Evolutionary conservation across 1,284 basidiomycete genomes (phyloP).

Genomic region (Erythrobasidium hasegawianum): DNA sequence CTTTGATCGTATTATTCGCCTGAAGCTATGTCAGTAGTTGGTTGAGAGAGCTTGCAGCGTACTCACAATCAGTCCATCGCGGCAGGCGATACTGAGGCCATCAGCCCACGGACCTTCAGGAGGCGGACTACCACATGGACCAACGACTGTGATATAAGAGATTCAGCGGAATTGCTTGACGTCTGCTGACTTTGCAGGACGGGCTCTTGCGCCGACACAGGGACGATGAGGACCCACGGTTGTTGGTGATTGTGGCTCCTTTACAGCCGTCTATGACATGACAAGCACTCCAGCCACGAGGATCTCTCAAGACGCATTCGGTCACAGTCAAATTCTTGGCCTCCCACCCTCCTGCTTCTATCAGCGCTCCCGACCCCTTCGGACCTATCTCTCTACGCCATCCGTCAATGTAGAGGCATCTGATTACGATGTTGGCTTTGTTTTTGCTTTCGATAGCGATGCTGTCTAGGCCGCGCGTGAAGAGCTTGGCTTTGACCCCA

Average conservation of each 20-base stretch:
- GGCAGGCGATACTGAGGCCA: constrained; percentile 43
- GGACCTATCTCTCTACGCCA: constrained; percentile 34
- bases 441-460: constrained; percentile 41
- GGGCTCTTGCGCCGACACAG: too few species aligned
- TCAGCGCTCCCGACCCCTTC: constrained; percentile 39
- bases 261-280: constrained; percentile 17
- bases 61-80: constrained; percentile 40
- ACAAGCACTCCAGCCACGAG: constrained; percentile 43
- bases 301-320: constrained; percentile 43
- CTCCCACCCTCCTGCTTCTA: constrained; percentile 41
- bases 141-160: constrained; percentile 43
- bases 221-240: too few species aligned
- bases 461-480: constrained; percentile 40
- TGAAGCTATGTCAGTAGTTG: too few species aligned
- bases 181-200: too few species aligned
- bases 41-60: too few species aligned
- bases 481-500: constrained; percentile 39
- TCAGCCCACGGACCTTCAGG: constrained; percentile 47
- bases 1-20: constrained; percentile 43
- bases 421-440: constrained; percentile 30
- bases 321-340: constrained; percentile 37
- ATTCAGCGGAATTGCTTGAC: too few species aligned
- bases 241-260: constrained; percentile 5
- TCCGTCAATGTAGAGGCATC: constrained; percentile 37
- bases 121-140: constrained; percentile 42